A percentile compares a stretch with the other conserved stretches of the same genome.
Conservation (phyloP, 2,329 filamentous ascomycete species). For the Harringtonia lauricola region DNA sequence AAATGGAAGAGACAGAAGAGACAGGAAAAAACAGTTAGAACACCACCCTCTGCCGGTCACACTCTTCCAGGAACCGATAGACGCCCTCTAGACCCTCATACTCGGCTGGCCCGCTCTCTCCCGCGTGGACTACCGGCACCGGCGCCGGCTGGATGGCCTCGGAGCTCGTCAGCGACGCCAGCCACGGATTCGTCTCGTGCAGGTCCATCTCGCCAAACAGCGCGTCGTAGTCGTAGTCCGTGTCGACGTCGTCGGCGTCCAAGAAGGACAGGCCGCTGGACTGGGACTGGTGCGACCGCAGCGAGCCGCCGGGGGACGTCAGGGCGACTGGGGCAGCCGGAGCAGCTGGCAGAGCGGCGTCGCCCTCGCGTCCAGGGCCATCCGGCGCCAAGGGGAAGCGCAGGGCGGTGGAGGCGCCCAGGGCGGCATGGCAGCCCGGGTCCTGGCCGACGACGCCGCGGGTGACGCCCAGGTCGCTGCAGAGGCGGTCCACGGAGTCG, state of each 20-base stretch:
- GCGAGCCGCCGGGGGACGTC: conserved; percentile 36
- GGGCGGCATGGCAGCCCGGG: conserved; percentile 53
- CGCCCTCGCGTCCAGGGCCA: conserved; percentile 13
- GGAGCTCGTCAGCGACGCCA: conserved; percentile 25
- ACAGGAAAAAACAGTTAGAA: neutral
- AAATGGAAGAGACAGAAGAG: no score
- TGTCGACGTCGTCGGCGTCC: conserved; percentile 20
- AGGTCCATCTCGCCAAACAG: conserved; percentile 16
- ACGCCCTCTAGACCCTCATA: conserved; percentile 47
- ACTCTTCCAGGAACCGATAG: conserved; percentile 47
- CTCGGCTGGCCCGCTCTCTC: conserved; percentile 32
- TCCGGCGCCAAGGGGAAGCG: conserved; percentile 77
- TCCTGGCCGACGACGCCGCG: conserved; percentile 74
- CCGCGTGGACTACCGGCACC: no score
- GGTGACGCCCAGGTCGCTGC: conserved; percentile 75
- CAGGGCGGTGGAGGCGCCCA: conserved; percentile 63
- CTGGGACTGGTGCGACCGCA: conserved; percentile 25
- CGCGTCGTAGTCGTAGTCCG: conserved; percentile 11
- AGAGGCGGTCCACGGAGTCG: conserved; percentile 69
- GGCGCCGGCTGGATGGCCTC: no score
- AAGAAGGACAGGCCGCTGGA: conserved; percentile 19
- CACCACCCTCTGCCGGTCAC: conserved; percentile 27
- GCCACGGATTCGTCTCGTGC: conserved; percentile 35
- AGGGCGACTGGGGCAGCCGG: no score
- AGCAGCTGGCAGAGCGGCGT: no score